Base-by-base conservation (phyloP, 352 stramenopile species). In the Phytophthora palmivora region DNA sequence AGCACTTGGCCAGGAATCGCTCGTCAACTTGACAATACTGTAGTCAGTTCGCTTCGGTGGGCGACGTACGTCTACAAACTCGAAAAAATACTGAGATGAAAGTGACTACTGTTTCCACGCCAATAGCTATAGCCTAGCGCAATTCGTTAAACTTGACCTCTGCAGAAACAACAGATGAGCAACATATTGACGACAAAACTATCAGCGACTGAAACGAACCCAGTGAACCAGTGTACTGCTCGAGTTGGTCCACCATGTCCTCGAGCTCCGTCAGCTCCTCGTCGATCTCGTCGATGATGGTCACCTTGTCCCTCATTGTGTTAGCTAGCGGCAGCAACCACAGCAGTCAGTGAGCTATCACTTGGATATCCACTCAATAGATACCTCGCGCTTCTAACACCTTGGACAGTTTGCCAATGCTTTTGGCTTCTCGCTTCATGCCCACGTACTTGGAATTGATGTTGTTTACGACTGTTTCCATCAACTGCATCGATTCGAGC, bases 201-300 rank as follows among this genome's bases (percentile, higher is more conserved):
- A 34, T 34, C 30, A 34, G 11, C 30, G 30, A 34, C 30, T 34
- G 30, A 34, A 41, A 67, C 53, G 41, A 58, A 95, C 87, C 78
- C 15, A 95, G 66, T 9, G 82, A 85, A 26, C 68, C 71, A 1
- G 82, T 92, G 72, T 95, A 95, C 42, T 84, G 62, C 33, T 95
- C 84, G 19, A 95, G 74, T 50, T 95, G 82, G n/a, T 93, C 78
- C 49, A 95, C 84, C 84, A 95, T 93, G 34, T 95, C 87, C 72
- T 95, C 87, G 36, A 95, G 72, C 67, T 93, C 84, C 4, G 72
- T 77, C n/a, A 95, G 72, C 70, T 95, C 87, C 58, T 93, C 84
- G 57, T 95, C 84, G 26, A 95, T 88, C 39, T 88, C 84, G 57
- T 93, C 79, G 53, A 95, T 93, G 22, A 79, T 78, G 33, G 78